phyloP scores from a whole-genome alignment of 441 rosid species.

The Pelargonium citronellum region DNA sequence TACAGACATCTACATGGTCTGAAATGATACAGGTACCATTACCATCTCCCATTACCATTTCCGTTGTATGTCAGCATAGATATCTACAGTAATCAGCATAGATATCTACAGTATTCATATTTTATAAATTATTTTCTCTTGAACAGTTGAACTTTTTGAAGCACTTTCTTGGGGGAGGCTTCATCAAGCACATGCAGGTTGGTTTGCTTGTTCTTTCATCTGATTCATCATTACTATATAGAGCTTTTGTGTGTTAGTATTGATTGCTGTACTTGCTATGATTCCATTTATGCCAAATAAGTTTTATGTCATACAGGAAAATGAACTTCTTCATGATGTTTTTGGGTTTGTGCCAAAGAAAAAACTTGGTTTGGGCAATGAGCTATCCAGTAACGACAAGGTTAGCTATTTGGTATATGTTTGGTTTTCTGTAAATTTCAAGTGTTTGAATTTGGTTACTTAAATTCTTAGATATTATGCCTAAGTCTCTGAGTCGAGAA shows the following conservation, averaged over 20 bases:
- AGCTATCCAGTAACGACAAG: slow-evolving; percentile 54
- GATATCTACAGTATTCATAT: neutral
- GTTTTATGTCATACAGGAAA: slow-evolving; percentile 47
- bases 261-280: neutral
- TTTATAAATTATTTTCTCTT: neutral
- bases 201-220: slow-evolving; percentile 18
- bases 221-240: neutral
- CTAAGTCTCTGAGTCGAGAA: too few species aligned
- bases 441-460: too few species aligned
- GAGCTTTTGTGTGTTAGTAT: neutral
- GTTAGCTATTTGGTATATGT: slow-evolving; percentile 27
- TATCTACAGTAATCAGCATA: too few species aligned
- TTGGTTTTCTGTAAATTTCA: too few species aligned
- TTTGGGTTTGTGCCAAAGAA: slow-evolving; percentile 67
- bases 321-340: slow-evolving; percentile 73
- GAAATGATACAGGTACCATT: slow-evolving; percentile 66
- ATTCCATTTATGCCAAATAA: neutral
- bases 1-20: slow-evolving; percentile 65
- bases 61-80: too few species aligned
- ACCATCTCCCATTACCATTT: neutral
- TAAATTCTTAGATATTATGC: too few species aligned
- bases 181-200: slow-evolving; percentile 96
- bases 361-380: slow-evolving; percentile 35
- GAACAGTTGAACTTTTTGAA: slow-evolving; percentile 73
- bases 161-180: slow-evolving; percentile 89